A percentile compares a stretch with the other conserved stretches of the same genome.
Evolutionary conservation across 345 rosid species (phyloP).

Genomic region (Camelina sativa): DNA sequence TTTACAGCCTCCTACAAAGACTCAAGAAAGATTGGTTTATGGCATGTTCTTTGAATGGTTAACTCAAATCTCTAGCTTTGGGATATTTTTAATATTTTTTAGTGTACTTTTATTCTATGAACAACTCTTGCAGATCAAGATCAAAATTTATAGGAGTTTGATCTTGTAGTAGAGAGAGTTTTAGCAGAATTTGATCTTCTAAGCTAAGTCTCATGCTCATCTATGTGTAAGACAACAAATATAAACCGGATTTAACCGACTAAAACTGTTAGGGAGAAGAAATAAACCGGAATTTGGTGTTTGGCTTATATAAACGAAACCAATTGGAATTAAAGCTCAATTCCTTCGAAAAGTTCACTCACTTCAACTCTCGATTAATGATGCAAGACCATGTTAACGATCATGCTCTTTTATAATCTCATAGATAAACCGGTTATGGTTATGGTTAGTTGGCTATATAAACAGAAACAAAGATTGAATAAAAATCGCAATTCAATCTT

Average conservation of each 20-base stretch:
- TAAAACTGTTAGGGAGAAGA: background rate
- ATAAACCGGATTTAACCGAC: background rate
- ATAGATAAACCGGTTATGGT: too few relatives aligned
- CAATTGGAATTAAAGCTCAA: too few relatives aligned
- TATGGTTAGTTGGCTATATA: too few relatives aligned
- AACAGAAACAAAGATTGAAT: too few relatives aligned
- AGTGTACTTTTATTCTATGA: conserved; percentile 28
- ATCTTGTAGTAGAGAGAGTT: conserved; percentile 11
- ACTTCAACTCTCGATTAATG: too few relatives aligned
- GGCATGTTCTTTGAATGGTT: conserved; percentile 53
- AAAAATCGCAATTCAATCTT: too few relatives aligned
- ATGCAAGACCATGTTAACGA: too few relatives aligned
- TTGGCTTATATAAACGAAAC: too few relatives aligned
- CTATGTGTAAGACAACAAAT: background rate
- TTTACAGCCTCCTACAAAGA: conserved; percentile 78
- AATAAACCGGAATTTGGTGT: background rate
- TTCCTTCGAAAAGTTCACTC: too few relatives aligned
- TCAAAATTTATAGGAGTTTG: conserved; percentile 34
- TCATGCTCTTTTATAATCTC: too few relatives aligned
- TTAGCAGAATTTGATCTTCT: background rate
- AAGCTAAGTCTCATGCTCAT: background rate
- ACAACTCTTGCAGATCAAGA: conserved; percentile 5
- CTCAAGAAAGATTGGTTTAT: conserved; percentile 50
- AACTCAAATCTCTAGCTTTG: conserved; percentile 18
- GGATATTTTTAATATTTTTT: background rate